Evolutionary conservation across 2,329 filamentous ascomycete genomes (phyloP).

Genomic region (Didymella lethalis): DNA sequence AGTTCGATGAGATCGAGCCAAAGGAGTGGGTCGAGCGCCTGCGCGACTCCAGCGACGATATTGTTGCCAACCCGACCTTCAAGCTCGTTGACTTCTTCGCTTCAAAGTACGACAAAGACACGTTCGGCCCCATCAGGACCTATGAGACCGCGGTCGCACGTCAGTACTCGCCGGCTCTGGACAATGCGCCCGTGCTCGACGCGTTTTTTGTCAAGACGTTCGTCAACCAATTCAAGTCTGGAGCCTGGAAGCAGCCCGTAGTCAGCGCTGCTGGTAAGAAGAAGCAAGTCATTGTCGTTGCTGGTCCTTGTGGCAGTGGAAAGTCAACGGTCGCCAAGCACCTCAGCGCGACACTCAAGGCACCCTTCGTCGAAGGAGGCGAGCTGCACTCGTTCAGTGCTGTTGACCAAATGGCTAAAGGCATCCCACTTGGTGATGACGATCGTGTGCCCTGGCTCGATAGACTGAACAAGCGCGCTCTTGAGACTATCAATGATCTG

Average conservation of each 20-base stretch:
- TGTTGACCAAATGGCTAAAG: conserved; percentile 45
- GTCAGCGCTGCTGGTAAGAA: not conserved
- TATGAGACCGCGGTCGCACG: conserved; percentile 30
- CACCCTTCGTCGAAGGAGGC: conserved; percentile 55
- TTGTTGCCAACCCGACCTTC: conserved; percentile 59
- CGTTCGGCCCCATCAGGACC: conserved; percentile 22
- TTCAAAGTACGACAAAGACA: conserved; percentile 58
- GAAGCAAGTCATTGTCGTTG: conserved; percentile 46
- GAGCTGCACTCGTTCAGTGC: conserved; percentile 47
- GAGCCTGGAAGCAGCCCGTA: conserved; percentile 23
- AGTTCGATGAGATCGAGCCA: conserved; percentile 37
- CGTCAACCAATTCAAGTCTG: conserved; percentile 32
- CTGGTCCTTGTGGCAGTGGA: conserved; percentile 54
- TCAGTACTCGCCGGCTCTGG: conserved; percentile 26
- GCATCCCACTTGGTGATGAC: conserved; percentile 44
- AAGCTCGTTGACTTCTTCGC: conserved; percentile 64
- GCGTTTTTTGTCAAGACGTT: conserved; percentile 30
- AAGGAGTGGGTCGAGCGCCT: conserved; percentile 45
- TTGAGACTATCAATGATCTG: conserved; percentile 19
- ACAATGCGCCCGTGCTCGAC: conserved; percentile 27
- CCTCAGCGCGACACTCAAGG: conserved; percentile 39
- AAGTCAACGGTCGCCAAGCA: conserved; percentile 51
- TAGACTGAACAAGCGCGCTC: conserved; percentile 33
- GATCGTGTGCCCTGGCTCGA: conserved; percentile 37
- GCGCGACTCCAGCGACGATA: conserved; percentile 57